Evolutionary conservation across 495 filamentous ascomycete genomes (phyloP).

Genomic region (Parathielavia hyrcaniae): DNA sequence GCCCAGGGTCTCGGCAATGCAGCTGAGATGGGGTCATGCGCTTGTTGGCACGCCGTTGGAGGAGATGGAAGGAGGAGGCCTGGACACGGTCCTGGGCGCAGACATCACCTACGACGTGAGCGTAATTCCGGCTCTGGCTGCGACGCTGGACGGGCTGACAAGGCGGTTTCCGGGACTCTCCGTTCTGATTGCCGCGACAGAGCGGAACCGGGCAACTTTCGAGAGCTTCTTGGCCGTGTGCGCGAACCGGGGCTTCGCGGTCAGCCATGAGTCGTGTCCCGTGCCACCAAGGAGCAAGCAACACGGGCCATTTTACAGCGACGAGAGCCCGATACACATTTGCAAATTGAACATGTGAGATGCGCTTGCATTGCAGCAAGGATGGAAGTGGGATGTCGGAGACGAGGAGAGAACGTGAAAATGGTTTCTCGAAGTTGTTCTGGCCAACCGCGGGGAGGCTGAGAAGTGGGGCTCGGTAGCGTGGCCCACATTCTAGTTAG

Average conservation of each 20-base stretch:
- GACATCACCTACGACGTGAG: constrained; percentile 48
- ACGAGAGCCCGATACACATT: constrained; percentile 39
- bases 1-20: constrained; percentile 39
- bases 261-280: constrained; percentile 34
- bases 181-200: constrained; percentile 45
- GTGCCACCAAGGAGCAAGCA: constrained; percentile 35
- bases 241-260: constrained; percentile 26
- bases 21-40: constrained; percentile 57
- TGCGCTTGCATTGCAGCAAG: background rate
- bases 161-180: constrained; percentile 30
- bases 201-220: constrained; percentile 45
- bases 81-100: constrained; percentile 47
- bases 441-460: too few relatives aligned
- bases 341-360: constrained; percentile 29
- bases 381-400: background rate
- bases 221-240: constrained; percentile 38
- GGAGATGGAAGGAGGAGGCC: constrained; percentile 42
- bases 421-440: too few relatives aligned
- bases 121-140: constrained; percentile 41
- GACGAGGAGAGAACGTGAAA: background rate
- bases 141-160: constrained; percentile 41
- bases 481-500: background rate
- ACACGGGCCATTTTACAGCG: constrained; percentile 45
- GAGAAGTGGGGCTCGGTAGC: constrained; percentile 1
- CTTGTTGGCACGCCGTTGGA: constrained; percentile 33